phyloP scores from a whole-genome alignment of 176 grass and related monocot species.

The Aechmea fasciata region DNA sequence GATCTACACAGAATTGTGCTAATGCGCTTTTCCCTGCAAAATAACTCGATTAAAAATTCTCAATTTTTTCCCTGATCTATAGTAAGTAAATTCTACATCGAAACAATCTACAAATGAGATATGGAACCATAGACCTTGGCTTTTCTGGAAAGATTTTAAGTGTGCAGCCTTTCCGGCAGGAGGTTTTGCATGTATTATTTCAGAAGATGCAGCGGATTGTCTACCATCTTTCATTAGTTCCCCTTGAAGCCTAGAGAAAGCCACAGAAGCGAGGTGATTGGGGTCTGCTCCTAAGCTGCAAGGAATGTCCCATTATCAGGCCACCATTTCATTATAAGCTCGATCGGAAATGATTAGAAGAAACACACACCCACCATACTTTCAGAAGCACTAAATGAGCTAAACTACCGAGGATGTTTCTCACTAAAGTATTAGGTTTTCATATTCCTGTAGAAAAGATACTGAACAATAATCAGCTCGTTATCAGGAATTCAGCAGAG shows the following conservation, averaged over 20 bases:
- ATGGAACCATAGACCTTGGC: conserved; percentile 42
- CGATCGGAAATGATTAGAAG: too few species aligned
- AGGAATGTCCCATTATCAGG: conserved; percentile 6
- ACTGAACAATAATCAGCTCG: too few species aligned
- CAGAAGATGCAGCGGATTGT: conserved; percentile 30
- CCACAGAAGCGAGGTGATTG: conserved; percentile 51
- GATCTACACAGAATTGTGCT: conserved; percentile 85
- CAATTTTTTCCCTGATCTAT: too few species aligned
- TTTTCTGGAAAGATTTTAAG: conserved; percentile 37
- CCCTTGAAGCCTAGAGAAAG: conserved; percentile 45
- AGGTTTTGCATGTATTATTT: conserved; percentile 42
- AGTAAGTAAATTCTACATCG: not conserved
- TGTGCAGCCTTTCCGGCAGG: conserved; percentile 39
- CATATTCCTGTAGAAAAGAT: too few species aligned
- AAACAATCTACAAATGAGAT: not conserved
- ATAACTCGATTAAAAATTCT: too few species aligned
- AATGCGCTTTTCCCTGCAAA: conserved; percentile 67
- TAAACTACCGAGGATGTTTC: too few species aligned
- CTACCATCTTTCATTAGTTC: conserved; percentile 70
- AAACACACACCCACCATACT: too few species aligned
- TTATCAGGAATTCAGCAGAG: too few species aligned
- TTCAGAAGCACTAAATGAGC: too few species aligned
- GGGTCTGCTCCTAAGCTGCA: conserved; percentile 68
- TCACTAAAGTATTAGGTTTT: too few species aligned
- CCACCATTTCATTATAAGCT: not conserved